Evolutionary conservation across 768 basidiomycete species (phyloP), one percentile per base, ranked within the genome.

Genomic region (Naganishia onofrii): DNA sequence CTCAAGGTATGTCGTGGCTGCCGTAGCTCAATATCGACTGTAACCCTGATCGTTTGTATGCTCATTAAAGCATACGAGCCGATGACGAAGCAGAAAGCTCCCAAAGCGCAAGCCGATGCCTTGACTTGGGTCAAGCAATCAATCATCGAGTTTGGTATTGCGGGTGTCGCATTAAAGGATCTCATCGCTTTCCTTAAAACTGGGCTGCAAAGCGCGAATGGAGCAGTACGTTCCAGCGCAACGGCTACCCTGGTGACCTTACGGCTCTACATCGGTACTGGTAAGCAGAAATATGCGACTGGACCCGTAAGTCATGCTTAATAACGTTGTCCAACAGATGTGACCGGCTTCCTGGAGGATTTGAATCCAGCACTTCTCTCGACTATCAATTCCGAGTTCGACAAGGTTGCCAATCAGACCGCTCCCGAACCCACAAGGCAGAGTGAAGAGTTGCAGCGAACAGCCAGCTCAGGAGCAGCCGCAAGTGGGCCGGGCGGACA

Each of bases 101-200:
- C 96, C 0, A 99, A 98, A 82, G 92, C 93, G 52, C 85, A 97
- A 38, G 92, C 93, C 0, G 96, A 99, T 78, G 89, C 93, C 1
- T 81, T 94, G 56, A 82, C 84, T 29, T 98, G 95, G 93, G 86
- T 96, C 69, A 92, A 93, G 70, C 85, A 87, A 38, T 89, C 90
- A 9, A 81, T 99, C 36, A 84, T 84, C 21, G 96, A 98, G 68
- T 99, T 99, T 78, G 96, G 96, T 48, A 90, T 93, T 71, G 85
- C 87, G 29, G 94, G 94, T 4, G 77, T 99, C 36, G 87, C 90
- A 5, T 84, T 98, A 36, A 86, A 92, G 66, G 86, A 84, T 69
- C 83, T 99, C 38, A 93, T 99, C 67, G 92, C 94, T 53, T 96
- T 95, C 76, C 83, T 98, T 68, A 97, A 97, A 81, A 83, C 82